Evolutionary conservation across 257 asterid genomes (phyloP).

Genomic region (Henckelia pumila): DNA sequence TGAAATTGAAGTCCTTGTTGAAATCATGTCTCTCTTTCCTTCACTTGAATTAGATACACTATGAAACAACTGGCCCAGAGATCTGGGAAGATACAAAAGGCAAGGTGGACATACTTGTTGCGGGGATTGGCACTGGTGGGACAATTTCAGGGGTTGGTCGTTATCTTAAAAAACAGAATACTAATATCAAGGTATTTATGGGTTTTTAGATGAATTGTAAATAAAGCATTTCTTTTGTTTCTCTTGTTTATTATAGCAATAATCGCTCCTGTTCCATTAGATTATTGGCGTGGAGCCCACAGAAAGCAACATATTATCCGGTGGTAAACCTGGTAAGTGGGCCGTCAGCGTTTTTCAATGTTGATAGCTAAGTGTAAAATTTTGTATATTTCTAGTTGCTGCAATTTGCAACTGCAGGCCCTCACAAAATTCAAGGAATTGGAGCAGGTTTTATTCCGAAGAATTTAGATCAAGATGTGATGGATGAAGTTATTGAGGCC

Average conservation of each 20-base stretch:
- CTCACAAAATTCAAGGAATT: conserved; percentile 99
- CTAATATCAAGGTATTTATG: conserved; percentile 62
- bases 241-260: background rate
- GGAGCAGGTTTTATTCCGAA: conserved; percentile 99
- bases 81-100: conserved; percentile 99
- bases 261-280: conserved; percentile 35
- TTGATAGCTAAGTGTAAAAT: conserved; percentile 31
- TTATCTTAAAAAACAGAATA: conserved; percentile 70
- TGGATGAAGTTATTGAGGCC: conserved; percentile 98
- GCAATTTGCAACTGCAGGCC: conserved; percentile 93
- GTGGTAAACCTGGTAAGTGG: conserved; percentile 97
- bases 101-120: conserved; percentile 90
- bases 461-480: conserved; percentile 80
- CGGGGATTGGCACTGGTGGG: conserved; percentile 99
- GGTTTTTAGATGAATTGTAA: conserved; percentile 3
- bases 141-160: conserved; percentile 91
- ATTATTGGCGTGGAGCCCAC: conserved; percentile 94
- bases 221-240: background rate
- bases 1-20: conserved; percentile 5
- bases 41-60: conserved; percentile 61
- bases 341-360: conserved; percentile 29
- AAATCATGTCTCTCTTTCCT: conserved; percentile 12
- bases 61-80: conserved; percentile 98
- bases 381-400: conserved; percentile 57
- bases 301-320: conserved; percentile 88